Evolutionary conservation across 306 rosid species (phyloP).

Genomic region (Oxytropis ochrocephala): DNA sequence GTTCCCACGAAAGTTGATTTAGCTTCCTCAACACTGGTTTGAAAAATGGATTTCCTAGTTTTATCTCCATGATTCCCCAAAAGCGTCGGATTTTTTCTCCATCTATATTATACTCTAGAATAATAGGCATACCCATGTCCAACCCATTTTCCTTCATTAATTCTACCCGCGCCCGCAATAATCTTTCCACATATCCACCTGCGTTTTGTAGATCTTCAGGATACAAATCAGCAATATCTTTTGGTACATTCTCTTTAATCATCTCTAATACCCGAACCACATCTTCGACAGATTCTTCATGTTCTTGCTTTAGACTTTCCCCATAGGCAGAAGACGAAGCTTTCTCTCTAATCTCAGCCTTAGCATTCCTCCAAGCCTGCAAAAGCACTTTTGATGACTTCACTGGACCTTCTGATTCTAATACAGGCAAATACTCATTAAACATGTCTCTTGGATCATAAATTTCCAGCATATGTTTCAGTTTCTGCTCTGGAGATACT

Average conservation of each 20-base stretch:
- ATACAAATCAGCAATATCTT: background rate
- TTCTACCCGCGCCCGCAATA: background rate
- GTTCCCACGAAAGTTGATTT: background rate
- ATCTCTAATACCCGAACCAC: background rate
- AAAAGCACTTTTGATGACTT: background rate
- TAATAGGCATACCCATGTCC: background rate
- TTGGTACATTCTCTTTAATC: background rate
- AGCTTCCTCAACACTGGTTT: background rate
- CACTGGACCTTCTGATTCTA: background rate
- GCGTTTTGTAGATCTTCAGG: background rate
- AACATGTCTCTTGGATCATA: background rate
- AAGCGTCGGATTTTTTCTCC: background rate
- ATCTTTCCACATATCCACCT: background rate
- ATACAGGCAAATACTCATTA: background rate
- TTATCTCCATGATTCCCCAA: slow-evolving; percentile 6
- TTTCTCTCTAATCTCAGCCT: background rate
- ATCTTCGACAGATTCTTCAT: background rate
- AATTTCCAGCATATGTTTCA: background rate
- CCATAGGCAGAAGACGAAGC: slow-evolving; percentile 13
- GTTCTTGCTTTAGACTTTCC: background rate
- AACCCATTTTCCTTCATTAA: background rate
- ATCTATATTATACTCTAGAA: background rate
- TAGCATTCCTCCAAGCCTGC: background rate
- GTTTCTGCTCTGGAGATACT: background rate
- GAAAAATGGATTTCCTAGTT: background rate